These are phyloP conservation scores for Trypanosoma platydactyli DNA, from an alignment of 208 protist genomes.

Conservation along the genomic window DNA sequence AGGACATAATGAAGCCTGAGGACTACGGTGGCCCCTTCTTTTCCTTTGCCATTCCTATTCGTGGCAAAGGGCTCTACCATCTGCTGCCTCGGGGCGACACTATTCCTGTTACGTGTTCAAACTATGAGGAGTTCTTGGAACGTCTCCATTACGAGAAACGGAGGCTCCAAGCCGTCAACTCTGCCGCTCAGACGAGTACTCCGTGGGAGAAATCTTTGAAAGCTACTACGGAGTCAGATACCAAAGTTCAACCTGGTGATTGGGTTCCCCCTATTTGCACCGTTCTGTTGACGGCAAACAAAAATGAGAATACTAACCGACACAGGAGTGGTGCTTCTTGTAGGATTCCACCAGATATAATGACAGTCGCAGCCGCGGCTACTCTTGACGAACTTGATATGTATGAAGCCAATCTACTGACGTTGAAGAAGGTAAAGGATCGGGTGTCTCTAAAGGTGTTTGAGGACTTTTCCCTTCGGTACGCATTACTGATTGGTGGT, in stretches of 20 bases:
- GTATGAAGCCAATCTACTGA: constrained; percentile 19
- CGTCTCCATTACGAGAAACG: constrained; percentile 14
- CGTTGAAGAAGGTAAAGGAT: constrained; percentile 7
- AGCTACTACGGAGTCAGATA: not conserved
- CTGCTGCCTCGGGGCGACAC: constrained; percentile 11
- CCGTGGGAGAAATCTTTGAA: not conserved
- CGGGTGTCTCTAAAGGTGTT: constrained; percentile 11
- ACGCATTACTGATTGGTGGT: constrained; percentile 2
- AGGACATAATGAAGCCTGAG: not conserved
- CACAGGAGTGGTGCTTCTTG: not conserved
- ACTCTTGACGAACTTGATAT: constrained; percentile 28
- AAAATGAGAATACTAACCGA: not conserved
- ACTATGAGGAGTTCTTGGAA: constrained; percentile 21
- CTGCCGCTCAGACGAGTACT: not conserved
- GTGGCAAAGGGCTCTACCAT: constrained; percentile 19
- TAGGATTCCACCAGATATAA: not conserved
- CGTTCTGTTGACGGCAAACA: not conserved
- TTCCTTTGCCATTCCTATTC: constrained; percentile 17
- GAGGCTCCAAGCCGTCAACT: not conserved
- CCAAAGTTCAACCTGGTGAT: constrained; percentile 1
- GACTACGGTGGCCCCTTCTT: constrained; percentile 3
- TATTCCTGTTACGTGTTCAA: constrained; percentile 18
- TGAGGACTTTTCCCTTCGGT: constrained; percentile 17
- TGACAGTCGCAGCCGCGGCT: not conserved
- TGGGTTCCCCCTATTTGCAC: not conserved